Conservation (phyloP, 176 grass and related monocot species). For the Bromus sterilis region DNA sequence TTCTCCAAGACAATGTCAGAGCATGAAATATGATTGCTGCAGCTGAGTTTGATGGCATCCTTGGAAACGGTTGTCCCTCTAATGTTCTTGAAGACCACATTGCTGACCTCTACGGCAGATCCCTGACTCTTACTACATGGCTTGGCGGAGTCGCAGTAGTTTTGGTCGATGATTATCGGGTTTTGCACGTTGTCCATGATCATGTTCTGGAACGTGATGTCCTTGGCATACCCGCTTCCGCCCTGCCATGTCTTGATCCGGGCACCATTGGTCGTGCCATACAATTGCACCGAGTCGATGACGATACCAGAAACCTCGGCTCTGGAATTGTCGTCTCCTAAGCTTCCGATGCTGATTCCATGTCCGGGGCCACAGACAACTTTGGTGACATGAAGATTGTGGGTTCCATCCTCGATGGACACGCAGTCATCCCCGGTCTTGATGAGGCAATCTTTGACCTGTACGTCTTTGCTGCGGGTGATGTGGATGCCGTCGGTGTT, state of each 20-base stretch:
- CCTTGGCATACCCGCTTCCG: slow-evolving; percentile 37
- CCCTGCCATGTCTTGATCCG: slow-evolving; percentile 65
- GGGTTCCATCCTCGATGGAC: slow-evolving; percentile 21
- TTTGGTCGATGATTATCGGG: slow-evolving; percentile 55
- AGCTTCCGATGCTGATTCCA: slow-evolving; percentile 48
- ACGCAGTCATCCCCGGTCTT: slow-evolving; percentile 33
- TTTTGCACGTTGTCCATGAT: slow-evolving; percentile 42
- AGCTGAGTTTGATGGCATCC: slow-evolving; percentile 50
- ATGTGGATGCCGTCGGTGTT: slow-evolving; percentile 27
- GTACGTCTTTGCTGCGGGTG: background rate
- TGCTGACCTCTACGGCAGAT: slow-evolving; percentile 46
- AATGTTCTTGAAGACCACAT: slow-evolving; percentile 55
- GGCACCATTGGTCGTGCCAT: slow-evolving; percentile 48
- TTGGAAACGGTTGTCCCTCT: slow-evolving; percentile 43
- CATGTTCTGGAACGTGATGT: slow-evolving; percentile 46
- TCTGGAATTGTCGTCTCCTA: slow-evolving; percentile 21
- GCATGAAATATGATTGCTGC: slow-evolving; percentile 25
- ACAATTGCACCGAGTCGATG: slow-evolving; percentile 30
- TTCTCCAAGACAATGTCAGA: slow-evolving; percentile 30
- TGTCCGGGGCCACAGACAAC: slow-evolving; percentile 21
- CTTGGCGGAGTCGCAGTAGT: slow-evolving; percentile 29
- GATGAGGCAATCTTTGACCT: slow-evolving; percentile 18
- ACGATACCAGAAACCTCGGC: slow-evolving; percentile 33
- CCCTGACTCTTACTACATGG: background rate
- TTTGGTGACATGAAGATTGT: slow-evolving; percentile 4